These are phyloP conservation scores for Penicillium sp. DNA, from an alignment of 2,329 filamentous ascomycete species.

Conservation along the genomic window DNA sequence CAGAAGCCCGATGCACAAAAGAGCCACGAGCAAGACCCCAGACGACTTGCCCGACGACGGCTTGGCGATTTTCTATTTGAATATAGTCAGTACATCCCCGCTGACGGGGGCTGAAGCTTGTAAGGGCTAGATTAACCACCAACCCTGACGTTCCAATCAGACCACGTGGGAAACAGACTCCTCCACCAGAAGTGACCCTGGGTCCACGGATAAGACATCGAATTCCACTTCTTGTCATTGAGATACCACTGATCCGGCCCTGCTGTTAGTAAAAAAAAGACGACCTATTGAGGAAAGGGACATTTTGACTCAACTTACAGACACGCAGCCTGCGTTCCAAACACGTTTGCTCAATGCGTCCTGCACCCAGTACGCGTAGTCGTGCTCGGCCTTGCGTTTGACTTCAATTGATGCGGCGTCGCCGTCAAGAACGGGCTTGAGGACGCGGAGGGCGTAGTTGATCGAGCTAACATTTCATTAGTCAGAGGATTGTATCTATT, in stretches of 20 bases:
- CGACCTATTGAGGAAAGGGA: too few species aligned
- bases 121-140: not conserved
- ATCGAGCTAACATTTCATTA: constrained; percentile 44
- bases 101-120: not conserved
- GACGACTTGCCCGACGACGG: not conserved
- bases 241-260: constrained; percentile 26
- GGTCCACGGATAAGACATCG: constrained; percentile 34
- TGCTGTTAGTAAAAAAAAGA: not conserved
- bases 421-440: constrained; percentile 57
- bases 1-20: not conserved
- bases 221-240: constrained; percentile 33
- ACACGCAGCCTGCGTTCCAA: constrained; percentile 48
- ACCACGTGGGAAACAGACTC: constrained; percentile 34
- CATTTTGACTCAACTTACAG: constrained; percentile 14
- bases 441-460: constrained; percentile 63
- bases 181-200: constrained; percentile 34
- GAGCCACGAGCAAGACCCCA: not conserved
- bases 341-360: constrained; percentile 49
- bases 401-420: constrained; percentile 51
- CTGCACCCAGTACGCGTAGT: constrained; percentile 54
- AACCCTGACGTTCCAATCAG: constrained; percentile 28
- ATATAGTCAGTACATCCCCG: not conserved
- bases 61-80: not conserved
- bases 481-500: too few species aligned
- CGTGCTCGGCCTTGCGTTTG: constrained; percentile 50